Base-by-base conservation (phyloP, 805 yeast genomes). In the Yarrowia porcina region DNA sequence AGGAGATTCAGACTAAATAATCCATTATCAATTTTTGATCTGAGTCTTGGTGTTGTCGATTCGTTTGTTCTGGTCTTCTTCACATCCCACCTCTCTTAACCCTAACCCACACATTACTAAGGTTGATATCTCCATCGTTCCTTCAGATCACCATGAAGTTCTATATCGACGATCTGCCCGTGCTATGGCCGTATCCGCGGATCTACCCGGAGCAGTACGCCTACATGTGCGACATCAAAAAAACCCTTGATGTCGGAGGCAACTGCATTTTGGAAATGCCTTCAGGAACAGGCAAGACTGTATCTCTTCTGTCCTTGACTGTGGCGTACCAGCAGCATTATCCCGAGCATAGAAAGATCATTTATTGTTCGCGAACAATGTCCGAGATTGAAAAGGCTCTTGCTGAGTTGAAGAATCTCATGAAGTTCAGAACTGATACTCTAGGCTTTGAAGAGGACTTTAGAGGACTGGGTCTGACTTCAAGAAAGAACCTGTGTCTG, bases 351-450 rank as follows among this genome's bases (percentile, higher is more conserved):
- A 77, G 97, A 17, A 94, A 93, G 79, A 86, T 94, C 67, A 90
- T 94, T 7, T 94, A 94, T 75, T 94, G 99, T 75, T 94, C 99
- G 5, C 98, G 99, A 81, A 94, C 99, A 33, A 94, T 94, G 98
- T 90, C 97, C 11, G 99, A 94, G 77, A 94, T 94, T 73, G 99
- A 94, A 76, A 94, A 94, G 76, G 97, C 99, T 0, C 77, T 94
- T 71, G 90, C 93, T 8, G 99, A 94, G 77, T 79, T 94, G 78
- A 86, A 89, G 66, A 85, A 83, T 63, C 79, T 94, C 69, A 94
- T 94, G 98, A 89, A 84, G 63, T 94, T 82, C 72, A 81, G 99
- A 67, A 75, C 91, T 1, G 80, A 84, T 54, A 96, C 90, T 71
- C 78, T 94, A 56, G 98, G 98, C 0, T 84, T 81, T 69, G 87